Conservation (phyloP, 306 rosid species). For the Argentina anserina region DNA sequence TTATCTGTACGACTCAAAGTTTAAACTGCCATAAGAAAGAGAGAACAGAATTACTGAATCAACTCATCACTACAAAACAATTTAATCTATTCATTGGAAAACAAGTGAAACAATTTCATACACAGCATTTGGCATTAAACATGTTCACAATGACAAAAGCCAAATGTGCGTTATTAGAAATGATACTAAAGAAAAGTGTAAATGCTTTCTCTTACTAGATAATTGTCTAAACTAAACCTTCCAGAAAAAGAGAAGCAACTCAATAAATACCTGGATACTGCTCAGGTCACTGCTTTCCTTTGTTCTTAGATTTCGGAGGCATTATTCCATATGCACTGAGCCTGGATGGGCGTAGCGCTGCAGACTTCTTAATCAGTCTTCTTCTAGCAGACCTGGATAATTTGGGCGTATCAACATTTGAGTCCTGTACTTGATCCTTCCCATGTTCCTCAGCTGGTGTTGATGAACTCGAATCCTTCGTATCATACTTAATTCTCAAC, state of each 20-base stretch:
- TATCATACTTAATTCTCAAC: conserved; percentile 35
- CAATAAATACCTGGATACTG: conserved; percentile 27
- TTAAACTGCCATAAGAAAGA: not conserved
- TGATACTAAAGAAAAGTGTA: not conserved
- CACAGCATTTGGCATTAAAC: not conserved
- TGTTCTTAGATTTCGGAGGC: conserved; percentile 45
- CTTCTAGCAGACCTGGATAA: conserved; percentile 67
- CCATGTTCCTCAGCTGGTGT: conserved; percentile 23
- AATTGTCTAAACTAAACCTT: not conserved
- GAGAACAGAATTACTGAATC: not conserved
- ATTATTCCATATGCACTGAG: conserved; percentile 48
- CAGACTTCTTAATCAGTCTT: conserved; percentile 20
- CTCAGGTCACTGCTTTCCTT: conserved; percentile 36
- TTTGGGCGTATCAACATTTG: conserved; percentile 26
- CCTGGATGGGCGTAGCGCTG: conserved; percentile 40
- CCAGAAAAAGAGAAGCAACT: not conserved
- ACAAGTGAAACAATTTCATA: not conserved
- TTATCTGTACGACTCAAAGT: not conserved
- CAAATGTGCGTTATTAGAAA: not conserved
- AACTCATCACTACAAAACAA: not conserved
- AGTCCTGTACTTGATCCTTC: conserved; percentile 31
- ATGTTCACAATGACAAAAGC: not conserved
- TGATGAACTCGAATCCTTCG: conserved; percentile 31
- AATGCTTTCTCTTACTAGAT: not conserved
- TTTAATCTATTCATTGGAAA: not conserved